phyloP scores from a whole-genome alignment of 148 eudicot genomes.

The Amaranthus hypochondriacus region DNA sequence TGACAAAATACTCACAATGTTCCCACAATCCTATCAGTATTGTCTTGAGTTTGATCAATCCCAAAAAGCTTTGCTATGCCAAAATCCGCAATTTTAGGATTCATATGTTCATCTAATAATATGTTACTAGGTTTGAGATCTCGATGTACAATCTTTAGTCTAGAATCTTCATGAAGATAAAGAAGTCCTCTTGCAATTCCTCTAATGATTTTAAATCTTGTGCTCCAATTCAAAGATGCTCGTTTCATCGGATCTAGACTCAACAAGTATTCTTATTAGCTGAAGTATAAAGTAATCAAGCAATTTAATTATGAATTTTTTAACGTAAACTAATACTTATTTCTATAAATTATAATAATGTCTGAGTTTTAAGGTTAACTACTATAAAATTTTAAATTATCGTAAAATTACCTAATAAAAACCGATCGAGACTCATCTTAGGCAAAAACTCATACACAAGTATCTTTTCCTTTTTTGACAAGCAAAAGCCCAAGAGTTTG shows the following conservation, averaged over 20 bases:
- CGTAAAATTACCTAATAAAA: conserved; percentile 8
- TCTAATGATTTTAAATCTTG: conserved; percentile 13
- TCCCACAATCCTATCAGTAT: conserved; percentile 23
- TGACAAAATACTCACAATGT: conserved; percentile 17
- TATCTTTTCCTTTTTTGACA: conserved; percentile 18
- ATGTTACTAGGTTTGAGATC: conserved; percentile 33
- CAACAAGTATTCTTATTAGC: neutral
- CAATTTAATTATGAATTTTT: too few species aligned
- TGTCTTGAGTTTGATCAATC: conserved; percentile 25
- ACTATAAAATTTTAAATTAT: too few species aligned
- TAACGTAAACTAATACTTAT: too few species aligned
- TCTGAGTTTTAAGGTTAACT: neutral
- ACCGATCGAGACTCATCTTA: conserved; percentile 19
- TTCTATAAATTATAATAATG: too few species aligned
- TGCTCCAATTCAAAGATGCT: conserved; percentile 3
- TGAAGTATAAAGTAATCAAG: too few species aligned
- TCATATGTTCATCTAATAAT: conserved; percentile 26
- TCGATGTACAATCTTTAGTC: conserved; percentile 29
- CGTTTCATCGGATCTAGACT: conserved; percentile 11
- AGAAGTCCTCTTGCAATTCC: conserved; percentile 25
- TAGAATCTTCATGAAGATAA: conserved; percentile 27
- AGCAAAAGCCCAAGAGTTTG: conserved; percentile 25
- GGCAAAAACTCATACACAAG: conserved; percentile 26
- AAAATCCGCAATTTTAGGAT: conserved; percentile 34
- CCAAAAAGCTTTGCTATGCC: conserved; percentile 34